A percentile compares a stretch with the other conserved stretches of the same genome.
These are phyloP conservation scores for Aspergillus quadrilineatus DNA, from an alignment of 2,329 filamentous ascomycete species.

Conservation along the genomic window DNA sequence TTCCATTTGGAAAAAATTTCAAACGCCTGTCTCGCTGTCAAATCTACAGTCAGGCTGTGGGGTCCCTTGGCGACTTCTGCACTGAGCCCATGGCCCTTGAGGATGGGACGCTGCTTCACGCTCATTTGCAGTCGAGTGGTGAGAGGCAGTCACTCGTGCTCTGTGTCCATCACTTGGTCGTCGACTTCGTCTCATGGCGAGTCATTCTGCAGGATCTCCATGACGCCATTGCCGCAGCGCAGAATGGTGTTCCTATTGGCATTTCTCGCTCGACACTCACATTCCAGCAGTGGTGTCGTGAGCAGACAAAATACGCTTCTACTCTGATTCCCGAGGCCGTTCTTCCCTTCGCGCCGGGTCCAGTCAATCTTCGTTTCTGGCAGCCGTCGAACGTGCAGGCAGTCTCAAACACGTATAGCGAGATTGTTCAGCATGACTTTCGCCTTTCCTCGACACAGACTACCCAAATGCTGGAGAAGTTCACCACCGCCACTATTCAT, in stretches of 20 bases:
- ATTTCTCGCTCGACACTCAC: not conserved
- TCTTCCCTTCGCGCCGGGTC: not conserved
- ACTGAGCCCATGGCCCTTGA: slow-evolving; percentile 6
- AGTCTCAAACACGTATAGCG: not conserved
- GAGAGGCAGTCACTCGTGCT: not conserved
- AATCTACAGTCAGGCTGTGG: not conserved
- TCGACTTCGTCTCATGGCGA: slow-evolving; percentile 12
- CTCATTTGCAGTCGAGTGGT: not conserved
- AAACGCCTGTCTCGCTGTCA: not conserved
- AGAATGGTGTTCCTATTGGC: not conserved
- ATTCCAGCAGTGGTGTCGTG: slow-evolving; percentile 9
- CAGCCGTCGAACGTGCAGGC: not conserved
- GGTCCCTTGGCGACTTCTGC: not conserved
- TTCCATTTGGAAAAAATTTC: not conserved
- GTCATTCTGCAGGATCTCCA: slow-evolving; percentile 10
- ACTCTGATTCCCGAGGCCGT: not conserved
- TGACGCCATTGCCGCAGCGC: not conserved
- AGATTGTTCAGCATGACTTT: not conserved
- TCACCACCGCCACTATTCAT: slow-evolving; percentile 3
- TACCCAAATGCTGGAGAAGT: not conserved
- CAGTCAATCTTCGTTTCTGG: slow-evolving; percentile 1
- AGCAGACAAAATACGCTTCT: not conserved
- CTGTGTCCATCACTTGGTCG: slow-evolving; percentile 9
- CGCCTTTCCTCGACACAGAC: slow-evolving; percentile 2
- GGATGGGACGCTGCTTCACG: slow-evolving; percentile 6